Evolutionary conservation across 2,329 filamentous ascomycete species (phyloP).

Genomic region (Pseudogymnoascus sp.): DNA sequence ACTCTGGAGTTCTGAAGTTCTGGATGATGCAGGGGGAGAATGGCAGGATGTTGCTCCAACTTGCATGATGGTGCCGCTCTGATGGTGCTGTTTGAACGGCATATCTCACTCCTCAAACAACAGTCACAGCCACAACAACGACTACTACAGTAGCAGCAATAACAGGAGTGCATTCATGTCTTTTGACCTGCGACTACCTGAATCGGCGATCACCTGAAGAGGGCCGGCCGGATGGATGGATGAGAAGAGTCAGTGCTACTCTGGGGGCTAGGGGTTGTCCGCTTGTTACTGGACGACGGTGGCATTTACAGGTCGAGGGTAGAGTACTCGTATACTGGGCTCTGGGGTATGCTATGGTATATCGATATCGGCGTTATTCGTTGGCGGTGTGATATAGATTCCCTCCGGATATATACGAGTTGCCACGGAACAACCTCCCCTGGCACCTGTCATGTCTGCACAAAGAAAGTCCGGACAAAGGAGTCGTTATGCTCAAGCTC

Average conservation of each 20-base stretch:
- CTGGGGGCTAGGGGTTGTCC: not conserved
- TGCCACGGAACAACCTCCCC: not conserved
- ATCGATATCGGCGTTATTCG: not conserved
- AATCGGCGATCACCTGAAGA: not conserved
- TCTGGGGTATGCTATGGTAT: not conserved
- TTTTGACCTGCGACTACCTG: not conserved
- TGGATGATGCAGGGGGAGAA: not conserved
- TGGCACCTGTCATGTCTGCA: not conserved
- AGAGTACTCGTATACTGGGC: not conserved
- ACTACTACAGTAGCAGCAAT: not conserved
- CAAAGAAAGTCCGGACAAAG: not conserved
- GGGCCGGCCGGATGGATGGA: not conserved
- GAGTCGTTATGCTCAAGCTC: not conserved
- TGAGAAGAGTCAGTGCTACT: not conserved
- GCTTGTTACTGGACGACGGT: not conserved
- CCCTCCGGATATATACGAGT: not conserved
- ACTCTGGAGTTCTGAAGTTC: not conserved
- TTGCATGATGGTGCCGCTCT: not conserved
- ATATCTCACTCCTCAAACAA: not conserved
- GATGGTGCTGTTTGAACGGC: not conserved
- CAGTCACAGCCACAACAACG: not conserved
- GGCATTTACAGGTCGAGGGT: not conserved
- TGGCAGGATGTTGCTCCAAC: not conserved
- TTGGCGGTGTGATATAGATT: not conserved
- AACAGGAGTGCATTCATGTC: not conserved